A percentile compares a stretch with the other conserved stretches of the same genome.
These are phyloP conservation scores for Coemansia sp. DNA, from an alignment of 192 early-diverging fungal genomes.

Conservation along the genomic window DNA sequence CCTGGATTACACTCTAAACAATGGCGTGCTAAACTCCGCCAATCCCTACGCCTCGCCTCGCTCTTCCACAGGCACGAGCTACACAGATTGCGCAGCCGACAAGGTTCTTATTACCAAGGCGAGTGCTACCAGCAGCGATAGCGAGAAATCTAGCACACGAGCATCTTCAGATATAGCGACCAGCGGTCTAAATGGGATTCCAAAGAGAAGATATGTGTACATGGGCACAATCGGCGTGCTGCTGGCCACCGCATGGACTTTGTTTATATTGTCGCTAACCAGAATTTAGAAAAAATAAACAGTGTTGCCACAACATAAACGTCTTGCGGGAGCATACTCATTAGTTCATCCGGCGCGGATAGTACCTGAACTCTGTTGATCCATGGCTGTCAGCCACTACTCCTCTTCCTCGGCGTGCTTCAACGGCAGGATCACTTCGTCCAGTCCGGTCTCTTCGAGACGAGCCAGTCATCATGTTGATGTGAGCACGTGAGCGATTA, in stretches of 20 bases:
- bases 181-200: constrained; percentile 9
- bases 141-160: constrained; percentile 10
- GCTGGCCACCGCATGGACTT: constrained; percentile 38
- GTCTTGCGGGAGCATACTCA: background rate
- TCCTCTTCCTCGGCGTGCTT: background rate
- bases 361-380: constrained; percentile 22
- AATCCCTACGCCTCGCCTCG: constrained; percentile 29
- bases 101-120: background rate
- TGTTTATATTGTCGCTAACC: constrained; percentile 41
- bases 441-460: constrained; percentile 1
- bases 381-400: constrained; percentile 10
- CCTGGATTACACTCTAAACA: constrained; percentile 30
- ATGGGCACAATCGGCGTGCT: constrained; percentile 45
- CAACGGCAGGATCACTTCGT: constrained; percentile 1
- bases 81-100: constrained; percentile 6
- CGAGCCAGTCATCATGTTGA: constrained; percentile 16
- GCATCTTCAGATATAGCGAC: background rate
- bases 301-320: background rate
- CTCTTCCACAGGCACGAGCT: background rate
- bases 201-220: constrained; percentile 44
- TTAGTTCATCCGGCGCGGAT: constrained; percentile 40
- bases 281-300: constrained; percentile 24
- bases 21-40: constrained; percentile 42
- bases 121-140: background rate
- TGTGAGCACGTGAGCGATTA: constrained; percentile 21